Base-by-base conservation (phyloP, 305 asterid genomes). In the Petunia hybrid region DNA sequence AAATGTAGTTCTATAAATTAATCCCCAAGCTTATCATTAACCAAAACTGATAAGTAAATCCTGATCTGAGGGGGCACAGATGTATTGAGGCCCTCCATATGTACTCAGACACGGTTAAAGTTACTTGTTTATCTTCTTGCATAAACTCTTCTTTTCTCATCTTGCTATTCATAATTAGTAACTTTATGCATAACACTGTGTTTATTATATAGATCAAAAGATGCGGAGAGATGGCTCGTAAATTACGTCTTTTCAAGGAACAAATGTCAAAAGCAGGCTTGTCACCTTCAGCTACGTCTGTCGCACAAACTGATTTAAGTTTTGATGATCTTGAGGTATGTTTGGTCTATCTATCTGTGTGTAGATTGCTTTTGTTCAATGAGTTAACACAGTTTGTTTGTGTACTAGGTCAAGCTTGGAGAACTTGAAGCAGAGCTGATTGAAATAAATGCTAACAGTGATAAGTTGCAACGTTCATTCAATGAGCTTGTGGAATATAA, bases 181-280 rank as follows among this genome's bases (percentile, higher is more conserved):
- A 59, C 55, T 57, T 39, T 42, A 46, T 48, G 80, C 68, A 51
- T 43, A 13, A 59, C 84, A 10, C 71, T 83, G 78, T 77, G 59
- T 83, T 48, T 57, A 75, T 71, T 81, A 48, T 83, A 82, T 82
- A 97, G 99, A 92, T 97, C 80, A 95, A 93, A 92, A 88, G 97
- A 89, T 91, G 95, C 75, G 98, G 97, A 85, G 99, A 97, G 90
- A 92, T 97, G 99, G 99, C 99, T 78, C 99, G 98, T 16, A 93
- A 97, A 80, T 85, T 97, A 83, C 92, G 98, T 70, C 92, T 93
- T 85, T 93, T 97, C 71, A 93, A 89, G 71, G 99, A 95, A 64
- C 99, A 95, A 89, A 97, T 97, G 91, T 85, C 86, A 12, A 97
- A 89, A 85, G 97, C 98, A 43, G 99, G 97, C 36, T 69, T 93